Base-by-base conservation (phyloP, 192 early-diverging fungal species). In the Backusella sp. region DNA sequence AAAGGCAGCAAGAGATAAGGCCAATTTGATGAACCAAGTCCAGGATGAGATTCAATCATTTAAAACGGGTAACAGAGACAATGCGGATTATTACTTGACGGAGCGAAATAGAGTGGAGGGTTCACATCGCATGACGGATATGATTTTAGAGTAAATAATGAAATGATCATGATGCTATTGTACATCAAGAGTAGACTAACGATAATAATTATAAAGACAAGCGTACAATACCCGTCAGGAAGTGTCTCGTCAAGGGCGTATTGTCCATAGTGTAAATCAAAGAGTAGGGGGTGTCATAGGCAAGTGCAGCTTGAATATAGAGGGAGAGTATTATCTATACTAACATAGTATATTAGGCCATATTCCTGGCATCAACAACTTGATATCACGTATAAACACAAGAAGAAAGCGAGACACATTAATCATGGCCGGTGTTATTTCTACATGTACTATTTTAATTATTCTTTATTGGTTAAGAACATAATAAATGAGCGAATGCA, bases 111-210 rank as follows among this genome's bases (percentile, higher is more conserved):
- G 87, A 71, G 93, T 95, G 66, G 93, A 95, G 34, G 82, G 80
- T 23, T 88, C 92, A 11, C 92, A 94, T 85, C 84, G 82, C 17
- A 86, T 94, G 84, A 91, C 92, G 7, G 93, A 94, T 77, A 91
- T 86, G 78, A 87, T 94, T 30, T 84, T 95, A 35, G 91, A 95
- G 91, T 93, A 92, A 77, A 85, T 79, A 23, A 12, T 32, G 28
- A 28, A 28, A 28, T 28, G 23, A 53, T 23, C 0, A 28, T 28
- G 23, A 53, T 23, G 19, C 52, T 39, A 14, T 26, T 23, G 12
- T 23, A 9, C 12, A 68, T n/a, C 49, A 67, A 52, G 28, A 15
- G 12, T 21, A 36, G 56, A 7, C 75, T 66, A 12, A 76, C 42
- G 14, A 6, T 49, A n/a, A 56, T 68, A 26, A 26, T 26, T 73